Percentiles rank a stretch among this genome's conserved stretches.
phyloP scores from a whole-genome alignment of 208 protist genomes.

The Wallacemonas rigidus region DNA sequence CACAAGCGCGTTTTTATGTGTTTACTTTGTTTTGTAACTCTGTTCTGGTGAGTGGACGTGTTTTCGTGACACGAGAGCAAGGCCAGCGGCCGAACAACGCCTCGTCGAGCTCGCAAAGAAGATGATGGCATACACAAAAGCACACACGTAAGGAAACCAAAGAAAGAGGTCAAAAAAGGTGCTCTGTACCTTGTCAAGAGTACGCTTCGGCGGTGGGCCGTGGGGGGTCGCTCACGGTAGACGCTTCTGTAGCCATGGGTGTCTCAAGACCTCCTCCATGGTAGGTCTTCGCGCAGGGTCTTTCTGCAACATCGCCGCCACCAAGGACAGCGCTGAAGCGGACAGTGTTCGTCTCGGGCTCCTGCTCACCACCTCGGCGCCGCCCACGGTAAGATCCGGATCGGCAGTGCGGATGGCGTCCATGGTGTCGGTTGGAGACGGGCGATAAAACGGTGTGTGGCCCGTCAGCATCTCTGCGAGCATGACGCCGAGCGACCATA shows the following conservation, averaged over 20 bases:
- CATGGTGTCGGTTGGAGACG: slow-evolving; percentile 53
- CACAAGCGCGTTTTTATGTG: no score
- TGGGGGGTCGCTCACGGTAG: background rate
- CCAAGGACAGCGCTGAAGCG: slow-evolving; percentile 30
- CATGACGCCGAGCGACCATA: slow-evolving; percentile 90
- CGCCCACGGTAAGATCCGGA: slow-evolving; percentile 34
- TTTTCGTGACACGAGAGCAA: no score
- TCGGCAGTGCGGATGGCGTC: slow-evolving; percentile 47
- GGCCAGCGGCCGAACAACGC: no score
- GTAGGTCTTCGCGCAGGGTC: slow-evolving; percentile 52
- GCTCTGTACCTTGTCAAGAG: no score
- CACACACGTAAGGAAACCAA: no score
- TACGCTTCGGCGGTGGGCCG: no score
- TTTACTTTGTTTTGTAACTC: no score
- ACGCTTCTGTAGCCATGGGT: slow-evolving; percentile 68
- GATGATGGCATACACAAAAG: no score
- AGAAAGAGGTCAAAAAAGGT: no score
- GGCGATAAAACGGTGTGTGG: slow-evolving; percentile 68
- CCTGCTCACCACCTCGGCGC: background rate
- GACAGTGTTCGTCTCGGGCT: slow-evolving; percentile 23
- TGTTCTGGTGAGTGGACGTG: no score
- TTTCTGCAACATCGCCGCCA: slow-evolving; percentile 64
- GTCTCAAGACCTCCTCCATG: slow-evolving; percentile 57
- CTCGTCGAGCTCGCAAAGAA: no score
- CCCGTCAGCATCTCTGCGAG: slow-evolving; percentile 85